Conservation (phyloP, 352 stramenopile species). For the Pythium rhizo-oryzae region DNA sequence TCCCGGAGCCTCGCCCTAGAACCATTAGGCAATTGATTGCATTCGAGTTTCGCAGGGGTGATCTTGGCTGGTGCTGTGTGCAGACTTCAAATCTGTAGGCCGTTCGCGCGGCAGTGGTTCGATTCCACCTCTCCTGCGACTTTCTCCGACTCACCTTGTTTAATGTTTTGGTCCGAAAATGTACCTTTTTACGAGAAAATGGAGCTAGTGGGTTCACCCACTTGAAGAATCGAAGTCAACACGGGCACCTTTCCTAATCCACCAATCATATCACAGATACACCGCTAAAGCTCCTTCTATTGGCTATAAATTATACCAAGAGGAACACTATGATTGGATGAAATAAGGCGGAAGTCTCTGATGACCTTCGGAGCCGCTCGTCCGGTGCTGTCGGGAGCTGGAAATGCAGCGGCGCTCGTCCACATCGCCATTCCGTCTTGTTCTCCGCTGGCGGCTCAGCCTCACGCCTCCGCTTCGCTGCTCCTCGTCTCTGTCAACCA, state of each 20-base stretch:
- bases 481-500: neutral
- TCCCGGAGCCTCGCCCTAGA: neutral
- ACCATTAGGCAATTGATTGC: neutral
- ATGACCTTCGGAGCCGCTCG: constrained; percentile 12
- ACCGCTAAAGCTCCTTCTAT: neutral
- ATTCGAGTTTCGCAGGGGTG: constrained; percentile 56
- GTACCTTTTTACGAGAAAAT: neutral
- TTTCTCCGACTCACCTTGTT: constrained; percentile 42
- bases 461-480: neutral
- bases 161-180: neutral
- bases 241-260: neutral
- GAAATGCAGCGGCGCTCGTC: constrained; percentile 26
- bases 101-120: constrained; percentile 90
- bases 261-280: constrained; percentile 18
- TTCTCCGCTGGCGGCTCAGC: neutral
- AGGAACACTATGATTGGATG: constrained; percentile 10
- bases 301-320: neutral
- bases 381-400: neutral
- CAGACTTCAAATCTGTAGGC: constrained; percentile 94
- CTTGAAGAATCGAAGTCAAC: constrained; percentile 28
- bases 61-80: constrained; percentile 91
- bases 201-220: constrained; percentile 8
- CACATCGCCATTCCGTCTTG: constrained; percentile 18
- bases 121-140: constrained; percentile 90
- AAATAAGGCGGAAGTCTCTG: neutral